These are phyloP conservation scores for Phytopythium litorale DNA, from an alignment of 352 stramenopile species.

Conservation along the genomic window DNA sequence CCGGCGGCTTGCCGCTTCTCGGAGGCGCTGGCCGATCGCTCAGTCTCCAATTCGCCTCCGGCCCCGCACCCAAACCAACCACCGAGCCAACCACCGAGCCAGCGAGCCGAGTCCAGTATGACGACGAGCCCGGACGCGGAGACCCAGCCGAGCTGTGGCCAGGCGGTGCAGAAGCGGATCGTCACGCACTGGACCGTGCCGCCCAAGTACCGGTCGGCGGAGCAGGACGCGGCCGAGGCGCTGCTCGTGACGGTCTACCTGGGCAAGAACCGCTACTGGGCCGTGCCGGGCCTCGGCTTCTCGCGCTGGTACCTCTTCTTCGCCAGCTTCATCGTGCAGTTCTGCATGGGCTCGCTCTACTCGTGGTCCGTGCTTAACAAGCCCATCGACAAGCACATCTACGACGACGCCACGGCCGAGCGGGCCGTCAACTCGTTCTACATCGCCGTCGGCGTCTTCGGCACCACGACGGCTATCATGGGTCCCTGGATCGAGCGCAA, in stretches of 20 bases:
- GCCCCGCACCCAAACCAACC: background rate
- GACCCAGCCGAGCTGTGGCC: slow-evolving; percentile 25
- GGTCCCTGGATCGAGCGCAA: slow-evolving; percentile 59
- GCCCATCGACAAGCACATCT: slow-evolving; percentile 51
- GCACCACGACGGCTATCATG: slow-evolving; percentile 46
- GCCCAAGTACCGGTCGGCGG: slow-evolving; percentile 33
- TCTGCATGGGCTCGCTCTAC: slow-evolving; percentile 71
- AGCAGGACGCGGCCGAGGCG: slow-evolving; percentile 49
- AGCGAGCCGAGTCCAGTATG: background rate
- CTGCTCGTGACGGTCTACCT: slow-evolving; percentile 51
- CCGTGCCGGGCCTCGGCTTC: slow-evolving; percentile 30
- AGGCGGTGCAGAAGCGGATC: slow-evolving; percentile 21
- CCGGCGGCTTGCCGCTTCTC: too few species aligned
- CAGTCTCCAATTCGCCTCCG: slow-evolving; percentile 8
- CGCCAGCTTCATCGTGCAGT: slow-evolving; percentile 58
- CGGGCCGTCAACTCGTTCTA: slow-evolving; percentile 67
- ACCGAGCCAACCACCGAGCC: background rate
- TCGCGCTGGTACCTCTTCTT: slow-evolving; percentile 68
- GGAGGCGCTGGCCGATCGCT: background rate
- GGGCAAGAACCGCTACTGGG: slow-evolving; percentile 49
- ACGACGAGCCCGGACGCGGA: slow-evolving; percentile 1
- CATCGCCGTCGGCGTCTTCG: slow-evolving; percentile 57
- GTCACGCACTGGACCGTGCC: slow-evolving; percentile 51
- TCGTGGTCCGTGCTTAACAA: slow-evolving; percentile 70
- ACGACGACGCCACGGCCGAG: slow-evolving; percentile 39